Evolutionary conservation across 2,329 filamentous ascomycete genomes (phyloP), one percentile per base, ranked within the genome.

Genomic region (Microdochium paspali): DNA sequence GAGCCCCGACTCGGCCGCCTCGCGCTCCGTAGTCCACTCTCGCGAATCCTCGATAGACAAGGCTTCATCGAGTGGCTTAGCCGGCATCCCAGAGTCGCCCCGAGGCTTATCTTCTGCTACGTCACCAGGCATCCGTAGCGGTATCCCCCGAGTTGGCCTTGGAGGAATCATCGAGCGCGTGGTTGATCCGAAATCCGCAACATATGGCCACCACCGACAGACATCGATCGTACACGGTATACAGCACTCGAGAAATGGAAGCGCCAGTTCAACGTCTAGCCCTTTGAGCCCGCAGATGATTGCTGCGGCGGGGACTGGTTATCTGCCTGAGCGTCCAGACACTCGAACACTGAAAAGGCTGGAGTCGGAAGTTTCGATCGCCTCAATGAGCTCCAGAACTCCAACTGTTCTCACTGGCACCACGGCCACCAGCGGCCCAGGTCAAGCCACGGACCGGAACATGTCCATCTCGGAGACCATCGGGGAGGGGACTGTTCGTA

Each of bases 171-270:
- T 73, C 50, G 77, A 80, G 56, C 72, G 76, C 54, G 61, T 71
- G n/a, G 65, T 74, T 50, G 79, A 82, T 54, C 72, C 69, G 44
- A 82, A 81, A 60, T 66, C 67, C 40, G 68, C 68, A 28, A 60
- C 71, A 23, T 82, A 97, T 73, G 88, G 87, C 50, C 90, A 98
- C 65, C 90, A 97, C 68, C 84, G 93, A 47, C 90, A 98, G 70
- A 95, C 91, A 1, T 97, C 91, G 44, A 96, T 97, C 57, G 90
- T 97, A 49, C 88, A 97, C 80, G 91, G 93, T 59, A 84, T 95
- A 56, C 90, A 95, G 65, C 93, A 98, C 79, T 80, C 80, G 58
- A 76, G 91, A 67, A 95, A 94, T 76, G 86, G 90, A 57, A 96
- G 90, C 69, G 81, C 83, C 54, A 90, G 87, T 62, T 81, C 86